Evolutionary conservation across 352 stramenopile species (phyloP).

Genomic region (Phytophthora pinifolia): DNA sequence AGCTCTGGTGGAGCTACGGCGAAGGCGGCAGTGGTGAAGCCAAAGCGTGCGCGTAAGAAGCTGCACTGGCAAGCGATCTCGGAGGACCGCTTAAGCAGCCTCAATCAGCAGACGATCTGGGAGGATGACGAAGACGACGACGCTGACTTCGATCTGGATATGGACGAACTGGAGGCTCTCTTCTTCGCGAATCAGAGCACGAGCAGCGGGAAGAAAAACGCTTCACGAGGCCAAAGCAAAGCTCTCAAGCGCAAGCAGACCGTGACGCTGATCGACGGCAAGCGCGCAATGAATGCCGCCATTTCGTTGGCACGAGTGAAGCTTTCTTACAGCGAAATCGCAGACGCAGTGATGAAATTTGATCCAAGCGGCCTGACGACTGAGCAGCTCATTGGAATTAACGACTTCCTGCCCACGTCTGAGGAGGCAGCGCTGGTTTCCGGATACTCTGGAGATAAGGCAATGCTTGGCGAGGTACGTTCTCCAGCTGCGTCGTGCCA

Average conservation of each 20-base stretch:
- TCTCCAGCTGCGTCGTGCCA: background rate
- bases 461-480: slow-evolving; percentile 67
- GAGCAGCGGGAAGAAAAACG: slow-evolving; percentile 50
- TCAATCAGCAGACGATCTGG: slow-evolving; percentile 79
- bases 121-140: slow-evolving; percentile 81
- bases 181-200: slow-evolving; percentile 78
- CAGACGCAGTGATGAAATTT: slow-evolving; percentile 70
- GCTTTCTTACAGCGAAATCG: slow-evolving; percentile 90
- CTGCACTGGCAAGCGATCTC: slow-evolving; percentile 89
- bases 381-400: slow-evolving; percentile 86
- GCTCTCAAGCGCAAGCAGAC: slow-evolving; percentile 72
- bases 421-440: slow-evolving; percentile 90
- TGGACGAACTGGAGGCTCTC: slow-evolving; percentile 85
- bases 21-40: slow-evolving; percentile 11
- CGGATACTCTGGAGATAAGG: slow-evolving; percentile 72
- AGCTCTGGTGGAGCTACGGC: background rate
- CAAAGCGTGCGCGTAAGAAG: slow-evolving; percentile 75
- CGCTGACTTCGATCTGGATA: slow-evolving; percentile 82
- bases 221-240: slow-evolving; percentile 30
- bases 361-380: slow-evolving; percentile 59
- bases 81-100: slow-evolving; percentile 73
- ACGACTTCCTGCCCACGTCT: slow-evolving; percentile 93
- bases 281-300: slow-evolving; percentile 97
- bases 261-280: slow-evolving; percentile 94
- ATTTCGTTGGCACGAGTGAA: slow-evolving; percentile 96